Conservation (phyloP, 352 stramenopile genomes). For the Phytophthora boehmeriae region DNA sequence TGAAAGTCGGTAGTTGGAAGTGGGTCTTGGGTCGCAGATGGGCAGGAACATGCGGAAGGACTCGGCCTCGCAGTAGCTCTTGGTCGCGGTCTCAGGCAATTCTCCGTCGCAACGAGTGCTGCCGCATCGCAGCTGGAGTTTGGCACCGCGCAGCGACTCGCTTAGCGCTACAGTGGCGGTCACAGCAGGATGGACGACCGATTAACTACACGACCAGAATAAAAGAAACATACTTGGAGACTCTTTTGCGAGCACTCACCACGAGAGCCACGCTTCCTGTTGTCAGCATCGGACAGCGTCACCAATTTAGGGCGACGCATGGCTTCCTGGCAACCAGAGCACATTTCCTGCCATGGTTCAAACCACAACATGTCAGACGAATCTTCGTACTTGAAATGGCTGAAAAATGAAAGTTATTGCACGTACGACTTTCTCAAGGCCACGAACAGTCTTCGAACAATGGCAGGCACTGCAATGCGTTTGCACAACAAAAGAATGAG, state of each 20-base stretch:
- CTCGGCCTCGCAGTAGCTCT: conserved; percentile 50
- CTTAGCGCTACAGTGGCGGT: conserved; percentile 8
- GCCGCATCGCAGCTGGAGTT: conserved; percentile 42
- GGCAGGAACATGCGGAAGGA: conserved; percentile 69
- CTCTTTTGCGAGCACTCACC: conserved; percentile 11
- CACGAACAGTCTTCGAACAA: conserved; percentile 54
- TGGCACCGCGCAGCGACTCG: conserved; percentile 20
- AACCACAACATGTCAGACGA: background rate
- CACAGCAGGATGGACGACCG: conserved; percentile 5
- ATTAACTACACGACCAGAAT: background rate
- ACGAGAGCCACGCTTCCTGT: conserved; percentile 23
- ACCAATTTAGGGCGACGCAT: conserved; percentile 64
- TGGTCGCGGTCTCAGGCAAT: conserved; percentile 24
- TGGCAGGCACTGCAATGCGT: conserved; percentile 46
- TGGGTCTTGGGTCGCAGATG: conserved; percentile 50
- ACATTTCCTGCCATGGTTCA: conserved; percentile 48
- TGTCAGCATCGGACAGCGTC: conserved; percentile 30
- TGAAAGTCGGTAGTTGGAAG: conserved; percentile 42
- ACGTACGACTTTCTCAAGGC: conserved; percentile 55
- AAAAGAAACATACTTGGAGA: background rate
- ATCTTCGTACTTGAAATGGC: background rate
- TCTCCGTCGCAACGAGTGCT: conserved; percentile 43
- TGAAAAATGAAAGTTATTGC: background rate
- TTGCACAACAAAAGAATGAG: background rate
- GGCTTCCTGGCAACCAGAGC: conserved; percentile 50